Evolutionary conservation across 441 rosid genomes (phyloP).

Genomic region (Flueggea neowawraea): DNA sequence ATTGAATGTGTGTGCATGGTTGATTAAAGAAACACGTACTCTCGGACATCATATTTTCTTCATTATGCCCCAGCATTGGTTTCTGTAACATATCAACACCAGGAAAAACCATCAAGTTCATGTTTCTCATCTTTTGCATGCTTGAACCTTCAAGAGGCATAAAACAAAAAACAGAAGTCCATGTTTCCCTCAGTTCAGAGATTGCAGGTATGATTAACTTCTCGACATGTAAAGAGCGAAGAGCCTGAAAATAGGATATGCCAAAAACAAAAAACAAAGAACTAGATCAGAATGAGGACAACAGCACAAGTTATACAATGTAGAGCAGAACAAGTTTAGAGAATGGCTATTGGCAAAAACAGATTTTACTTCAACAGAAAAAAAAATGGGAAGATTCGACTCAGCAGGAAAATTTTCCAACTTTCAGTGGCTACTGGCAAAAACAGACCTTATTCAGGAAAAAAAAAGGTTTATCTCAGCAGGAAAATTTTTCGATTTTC

Average conservation of each 20-base stretch:
- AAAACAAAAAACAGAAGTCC: conserved; percentile 93
- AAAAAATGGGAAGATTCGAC: too few species aligned
- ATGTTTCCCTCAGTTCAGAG: conserved; percentile 76
- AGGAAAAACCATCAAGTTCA: conserved; percentile 83
- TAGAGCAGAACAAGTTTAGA: too few species aligned
- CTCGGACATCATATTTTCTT: conserved; percentile 20
- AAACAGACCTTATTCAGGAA: too few species aligned
- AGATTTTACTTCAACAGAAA: too few species aligned
- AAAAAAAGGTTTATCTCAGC: too few species aligned
- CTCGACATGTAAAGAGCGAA: conserved; percentile 63
- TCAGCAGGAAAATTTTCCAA: too few species aligned
- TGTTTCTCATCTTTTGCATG: conserved; percentile 48
- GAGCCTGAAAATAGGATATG: conserved; percentile 46
- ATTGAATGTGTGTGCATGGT: background rate
- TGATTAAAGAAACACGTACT: conserved; percentile 31
- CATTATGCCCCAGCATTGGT: conserved; percentile 34
- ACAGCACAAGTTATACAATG: background rate
- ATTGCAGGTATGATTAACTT: conserved; percentile 94
- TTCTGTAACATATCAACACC: conserved; percentile 92
- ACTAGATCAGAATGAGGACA: conserved; percentile 5
- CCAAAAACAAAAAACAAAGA: conserved; percentile 2
- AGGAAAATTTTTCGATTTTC: too few species aligned
- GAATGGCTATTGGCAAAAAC: too few species aligned
- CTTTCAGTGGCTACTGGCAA: too few species aligned
- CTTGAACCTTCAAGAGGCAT: conserved; percentile 42